Conservation (phyloP, 1,284 basidiomycete species). For the Ceratobasidium sp. region DNA sequence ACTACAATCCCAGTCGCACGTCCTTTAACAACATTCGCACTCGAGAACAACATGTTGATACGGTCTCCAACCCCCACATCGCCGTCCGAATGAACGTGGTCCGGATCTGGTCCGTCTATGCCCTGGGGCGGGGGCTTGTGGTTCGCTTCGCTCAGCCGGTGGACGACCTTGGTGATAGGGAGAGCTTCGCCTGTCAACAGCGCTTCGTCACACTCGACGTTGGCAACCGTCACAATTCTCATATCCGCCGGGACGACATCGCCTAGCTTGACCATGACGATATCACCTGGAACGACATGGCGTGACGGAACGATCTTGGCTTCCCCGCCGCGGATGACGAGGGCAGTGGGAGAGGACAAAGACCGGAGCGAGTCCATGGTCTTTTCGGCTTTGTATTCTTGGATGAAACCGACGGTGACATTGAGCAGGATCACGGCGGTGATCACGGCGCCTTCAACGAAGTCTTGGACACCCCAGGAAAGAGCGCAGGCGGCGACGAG, state of each 20-base stretch:
- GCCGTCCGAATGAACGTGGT: conserved; percentile 28
- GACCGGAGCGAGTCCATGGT: conserved; percentile 68
- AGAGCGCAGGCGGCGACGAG: conserved; percentile 69
- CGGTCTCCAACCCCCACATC: conserved; percentile 47
- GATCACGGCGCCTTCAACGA: conserved; percentile 73
- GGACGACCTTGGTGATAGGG: conserved; percentile 45
- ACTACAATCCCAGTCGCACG: conserved; percentile 47
- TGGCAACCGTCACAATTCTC: conserved; percentile 57
- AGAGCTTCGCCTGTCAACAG: conserved; percentile 47
- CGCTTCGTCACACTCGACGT: conserved; percentile 48
- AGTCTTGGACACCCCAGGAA: conserved; percentile 71
- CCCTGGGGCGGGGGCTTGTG: conserved; percentile 38
- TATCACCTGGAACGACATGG: conserved; percentile 71
- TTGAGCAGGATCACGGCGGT: conserved; percentile 64
- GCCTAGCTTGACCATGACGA: conserved; percentile 66
- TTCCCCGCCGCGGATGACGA: conserved; percentile 66
- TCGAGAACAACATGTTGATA: conserved; percentile 47
- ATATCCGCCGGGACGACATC: conserved; percentile 72
- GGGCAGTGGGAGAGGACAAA: conserved; percentile 69
- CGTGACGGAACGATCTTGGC: conserved; percentile 65
- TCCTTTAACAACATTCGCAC: conserved; percentile 47
- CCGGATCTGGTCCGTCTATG: conserved; percentile 34
- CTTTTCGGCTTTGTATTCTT: conserved; percentile 67
- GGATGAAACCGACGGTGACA: conserved; percentile 62
- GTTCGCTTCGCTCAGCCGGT: conserved; percentile 7